Conservation (phyloP, 2,329 filamentous ascomycete species). For the Clathrospora elynae region DNA sequence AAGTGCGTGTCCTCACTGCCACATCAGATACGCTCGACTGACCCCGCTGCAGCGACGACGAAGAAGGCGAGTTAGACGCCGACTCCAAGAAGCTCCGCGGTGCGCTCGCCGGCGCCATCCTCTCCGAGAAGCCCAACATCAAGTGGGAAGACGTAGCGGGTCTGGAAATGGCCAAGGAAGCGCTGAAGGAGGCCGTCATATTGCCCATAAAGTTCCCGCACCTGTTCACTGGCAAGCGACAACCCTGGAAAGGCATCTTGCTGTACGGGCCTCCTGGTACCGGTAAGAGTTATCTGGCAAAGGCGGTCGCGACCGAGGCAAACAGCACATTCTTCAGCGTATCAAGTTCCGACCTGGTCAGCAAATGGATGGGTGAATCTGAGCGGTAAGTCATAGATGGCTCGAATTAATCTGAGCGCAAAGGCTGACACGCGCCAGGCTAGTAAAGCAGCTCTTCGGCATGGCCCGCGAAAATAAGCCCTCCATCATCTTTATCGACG, state of each 20-base stretch:
- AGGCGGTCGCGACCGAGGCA: conserved; percentile 95
- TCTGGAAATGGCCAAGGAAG: conserved; percentile 91
- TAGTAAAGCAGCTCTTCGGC: conserved; percentile 95
- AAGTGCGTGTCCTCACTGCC: conserved; percentile 48
- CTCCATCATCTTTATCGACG: conserved; percentile 98
- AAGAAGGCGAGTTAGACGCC: conserved; percentile 74
- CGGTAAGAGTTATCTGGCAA: conserved; percentile 96
- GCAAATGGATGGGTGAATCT: conserved; percentile 99
- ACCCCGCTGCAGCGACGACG: conserved; percentile 57
- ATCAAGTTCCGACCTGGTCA: conserved; percentile 94
- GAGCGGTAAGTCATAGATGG: conserved; percentile 69
- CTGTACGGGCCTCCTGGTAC: conserved; percentile 96
- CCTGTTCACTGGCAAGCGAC: conserved; percentile 91
- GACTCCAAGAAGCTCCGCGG: conserved; percentile 94
- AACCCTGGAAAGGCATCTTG: conserved; percentile 98
- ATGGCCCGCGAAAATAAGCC: conserved; percentile 99
- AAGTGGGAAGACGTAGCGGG: conserved; percentile 98
- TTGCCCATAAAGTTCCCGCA: conserved; percentile 98
- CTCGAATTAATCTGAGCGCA: not conserved
- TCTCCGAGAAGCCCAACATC: conserved; percentile 94
- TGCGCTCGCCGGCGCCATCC: conserved; percentile 86
- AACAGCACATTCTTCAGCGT: conserved; percentile 99
- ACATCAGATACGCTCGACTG: not conserved
- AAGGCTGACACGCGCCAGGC: conserved; percentile 55
- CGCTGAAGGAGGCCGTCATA: conserved; percentile 95